Evolutionary conservation across 306 rosid genomes (phyloP), one percentile per base, ranked within the genome.

Genomic region (Echinosophora koreensis): DNA sequence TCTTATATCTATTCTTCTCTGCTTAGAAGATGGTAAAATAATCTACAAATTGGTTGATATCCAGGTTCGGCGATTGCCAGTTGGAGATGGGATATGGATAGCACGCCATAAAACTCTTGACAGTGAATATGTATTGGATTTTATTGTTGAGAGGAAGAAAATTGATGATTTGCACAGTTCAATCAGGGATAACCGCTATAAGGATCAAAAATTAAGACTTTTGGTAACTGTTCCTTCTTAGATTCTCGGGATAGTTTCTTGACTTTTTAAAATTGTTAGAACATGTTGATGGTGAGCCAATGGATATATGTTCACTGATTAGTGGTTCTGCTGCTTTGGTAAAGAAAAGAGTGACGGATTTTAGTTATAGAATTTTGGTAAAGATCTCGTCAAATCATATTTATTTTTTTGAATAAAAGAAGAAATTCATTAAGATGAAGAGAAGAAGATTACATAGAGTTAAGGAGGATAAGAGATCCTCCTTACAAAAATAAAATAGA

Each of bases 61-160:
- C 37, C 83, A 95, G 98, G 96, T 92, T 78, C 89, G 93, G 82
- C 84, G 93, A 71, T 86, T 95, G 66, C 97, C 98, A 27, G 93
- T 95, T 83, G 98, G 97, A 83, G 98, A 94, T 47, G 98, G 92
- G 73, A 94, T 94, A 72, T 94, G 98, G 98, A 86, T 94, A 81
- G 98, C 97, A 7, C 91, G 84, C 64, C 98, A 92, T 80, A 94
- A 88, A 84, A 64, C 81, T 63, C 88, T 82, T 69, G 80, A 65
- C 81, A 81, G 80, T 64, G 98, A 94, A 83, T 94, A 92, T 84
- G 96, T 92, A 37, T 93, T 94, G 74, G 98, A 94, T 90, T 94
- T 94, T 86, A 89, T 94, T 68, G 97, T 94, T 68, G 98, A 94
- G 88, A 90, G 98, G 89, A 94, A 94, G 83, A 88, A 88, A 12